Conservation (phyloP, 345 rosid species). For the Eucalyptus brandiana region DNA sequence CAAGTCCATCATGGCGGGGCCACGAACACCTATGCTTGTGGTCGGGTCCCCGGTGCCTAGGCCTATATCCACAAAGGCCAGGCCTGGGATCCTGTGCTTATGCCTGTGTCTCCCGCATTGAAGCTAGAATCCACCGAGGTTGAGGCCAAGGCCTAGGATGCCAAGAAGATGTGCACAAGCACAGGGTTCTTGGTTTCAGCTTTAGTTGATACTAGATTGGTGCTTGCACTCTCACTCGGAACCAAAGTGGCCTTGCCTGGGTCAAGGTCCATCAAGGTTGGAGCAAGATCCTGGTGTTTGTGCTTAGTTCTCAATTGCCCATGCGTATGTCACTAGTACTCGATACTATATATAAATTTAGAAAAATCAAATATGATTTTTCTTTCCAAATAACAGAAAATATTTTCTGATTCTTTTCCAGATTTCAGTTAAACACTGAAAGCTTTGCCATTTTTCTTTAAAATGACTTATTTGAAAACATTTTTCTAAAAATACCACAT, state of each 20-base stretch:
- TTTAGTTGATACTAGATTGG: not conserved
- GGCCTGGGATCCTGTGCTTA: no score
- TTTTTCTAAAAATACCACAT: not conserved
- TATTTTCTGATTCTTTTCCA: not conserved
- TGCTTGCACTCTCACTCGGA: not conserved
- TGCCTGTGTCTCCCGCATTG: fast-evolving
- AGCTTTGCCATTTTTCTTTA: not conserved
- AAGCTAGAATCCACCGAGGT: not conserved
- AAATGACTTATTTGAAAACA: not conserved
- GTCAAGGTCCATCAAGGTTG: not conserved
- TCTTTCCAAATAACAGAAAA: not conserved
- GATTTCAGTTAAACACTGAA: no score
- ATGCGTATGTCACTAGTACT: not conserved
- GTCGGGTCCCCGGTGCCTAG: fast-evolving
- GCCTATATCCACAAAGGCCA: not conserved
- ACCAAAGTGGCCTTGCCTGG: not conserved
- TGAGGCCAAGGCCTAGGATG: not conserved
- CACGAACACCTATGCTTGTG: not conserved
- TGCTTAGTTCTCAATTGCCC: not conserved
- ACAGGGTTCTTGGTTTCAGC: not conserved
- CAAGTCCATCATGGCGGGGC: no score
- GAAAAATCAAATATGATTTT: not conserved
- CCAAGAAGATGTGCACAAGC: not conserved
- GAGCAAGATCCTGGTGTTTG: not conserved
- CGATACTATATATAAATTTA: not conserved